Evolutionary conservation across 805 yeast species (phyloP), one percentile per base, ranked within the genome.

Genomic region (Candida caryicola): DNA sequence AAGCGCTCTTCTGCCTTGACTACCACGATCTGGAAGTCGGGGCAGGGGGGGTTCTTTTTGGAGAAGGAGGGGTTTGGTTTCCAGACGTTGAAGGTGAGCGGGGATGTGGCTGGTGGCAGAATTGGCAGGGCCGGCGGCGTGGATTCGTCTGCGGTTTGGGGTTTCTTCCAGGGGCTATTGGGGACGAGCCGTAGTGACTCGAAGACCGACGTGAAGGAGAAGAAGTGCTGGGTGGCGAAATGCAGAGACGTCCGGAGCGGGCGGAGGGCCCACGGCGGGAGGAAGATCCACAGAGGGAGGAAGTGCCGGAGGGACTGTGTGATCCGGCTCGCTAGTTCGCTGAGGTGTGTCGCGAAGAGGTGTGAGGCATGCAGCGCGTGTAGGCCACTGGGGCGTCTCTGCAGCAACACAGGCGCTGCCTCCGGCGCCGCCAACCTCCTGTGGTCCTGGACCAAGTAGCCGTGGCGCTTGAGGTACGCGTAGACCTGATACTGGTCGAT

Each of bases 61-160:
- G 80, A 81, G 64, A 85, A 90, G 2, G 66, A 60, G 0, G 85
- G 72, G 2, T 72, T 66, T 2, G 98, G 97, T 55, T 85, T 88
- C 96, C 96, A 90, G 2, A 86, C 85, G 50, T 83, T 71, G 50
- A 69, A 89, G 0, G 76, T 65, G 2, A 83, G 61, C 7, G 7
- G 25, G 7, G 25, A 21, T 17, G 15, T 31, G 12, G 15, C 9
- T 4, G 30, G 9, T 12, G 12, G 13, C 25, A 21, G 25, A 7
- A 10, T 21, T n/a, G n/a, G n/a, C n/a, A n/a, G n/a, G n/a, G n/a
- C n/a, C n/a, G n/a, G n/a, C n/a, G n/a, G n/a, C n/a, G n/a, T n/a
- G 5, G 21, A 23, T 9, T 31, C 23, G 7, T 15, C 3, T 13
- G 29, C 14, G 8, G 21, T 17, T 3, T 15, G 5, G 17, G 27